Base-by-base conservation (phyloP, 2,329 filamentous ascomycete genomes). In the Didymella segeticola region DNA sequence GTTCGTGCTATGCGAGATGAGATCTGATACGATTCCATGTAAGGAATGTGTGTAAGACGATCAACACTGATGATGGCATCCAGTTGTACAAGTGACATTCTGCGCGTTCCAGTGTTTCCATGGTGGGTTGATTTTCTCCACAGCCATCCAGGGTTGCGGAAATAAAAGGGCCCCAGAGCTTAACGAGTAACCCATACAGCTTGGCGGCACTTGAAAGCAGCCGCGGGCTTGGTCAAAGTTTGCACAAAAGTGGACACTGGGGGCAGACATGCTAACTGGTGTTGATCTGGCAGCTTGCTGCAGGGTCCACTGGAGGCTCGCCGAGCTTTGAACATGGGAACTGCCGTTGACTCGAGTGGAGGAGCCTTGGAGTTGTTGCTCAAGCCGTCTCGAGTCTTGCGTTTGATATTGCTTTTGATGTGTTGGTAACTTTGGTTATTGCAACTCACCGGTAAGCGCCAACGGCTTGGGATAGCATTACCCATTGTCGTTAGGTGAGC, bases 41-140 rank as follows among this genome's bases (percentile, higher is more conserved):
- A 54, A 58, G 59, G 60, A 60, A 61, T 50, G 60, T 60, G 43
- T 43, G 42, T 56, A 54, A 54, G 64, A 58, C 58, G 63, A 69
- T 69, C 62, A 43, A 43, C 62, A 46, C 52, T 56, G 27, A 54
- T 48, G 48, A 60, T 60, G 57, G 48, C 33, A 49, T 52, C 30
- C n/a, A 43, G 56, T 57, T 51, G 56, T 50, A 63, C 55, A 36
- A 49, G 38, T 36, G 43, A 47, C 34, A 52, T 54, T 49, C 34
- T 50, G 47, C 36, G 26, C 54, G 61, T 51, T 58, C 61, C 47
- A 47, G 47, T 50, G 26, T 47, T 46, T 51, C 38, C 26, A 54
- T 45, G 27, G 51, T 26, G 45, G 29, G 19, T 17, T 49, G 29
- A 29, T 36, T 25, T 23, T 7, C 29, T 49, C 41, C 39, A 37